Conservation (phyloP, 441 rosid species). For the Euphorbia corollata region DNA sequence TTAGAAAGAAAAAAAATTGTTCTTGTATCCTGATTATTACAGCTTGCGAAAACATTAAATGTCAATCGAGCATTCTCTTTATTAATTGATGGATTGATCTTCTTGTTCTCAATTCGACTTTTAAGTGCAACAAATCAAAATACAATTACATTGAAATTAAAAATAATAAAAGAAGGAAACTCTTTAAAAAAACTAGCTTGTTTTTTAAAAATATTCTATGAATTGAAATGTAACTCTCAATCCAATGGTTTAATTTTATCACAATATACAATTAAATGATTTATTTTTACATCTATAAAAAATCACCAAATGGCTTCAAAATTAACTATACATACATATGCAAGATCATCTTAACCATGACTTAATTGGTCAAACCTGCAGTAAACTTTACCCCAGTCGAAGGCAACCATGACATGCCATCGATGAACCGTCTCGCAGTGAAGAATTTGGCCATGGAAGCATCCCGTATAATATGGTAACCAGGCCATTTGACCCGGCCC, state of each 20-base stretch:
- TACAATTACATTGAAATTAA: too few relatives aligned
- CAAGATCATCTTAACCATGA: not conserved
- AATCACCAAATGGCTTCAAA: not conserved
- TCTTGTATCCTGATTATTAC: not conserved
- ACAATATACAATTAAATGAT: not conserved
- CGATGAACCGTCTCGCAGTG: conserved; percentile 45
- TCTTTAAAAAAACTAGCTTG: too few relatives aligned
- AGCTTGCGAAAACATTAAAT: not conserved
- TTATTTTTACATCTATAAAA: not conserved
- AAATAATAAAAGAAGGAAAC: too few relatives aligned
- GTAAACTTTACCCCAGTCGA: conserved; percentile 53
- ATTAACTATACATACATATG: not conserved
- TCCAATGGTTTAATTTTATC: not conserved
- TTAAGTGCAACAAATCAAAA: too few relatives aligned
- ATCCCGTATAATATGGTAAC: conserved; percentile 44
- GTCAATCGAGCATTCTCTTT: not conserved
- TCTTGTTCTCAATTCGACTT: too few relatives aligned
- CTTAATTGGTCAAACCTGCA: conserved; percentile 43
- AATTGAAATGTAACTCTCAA: not conserved
- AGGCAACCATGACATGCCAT: conserved; percentile 68
- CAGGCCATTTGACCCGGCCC: conserved; percentile 52
- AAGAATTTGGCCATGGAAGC: conserved; percentile 49
- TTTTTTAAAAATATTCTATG: too few relatives aligned
- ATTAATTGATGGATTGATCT: too few relatives aligned
- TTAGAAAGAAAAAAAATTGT: too few relatives aligned